phyloP scores from a whole-genome alignment of 805 yeast species.

The Nakazawaea wyomingensis region DNA sequence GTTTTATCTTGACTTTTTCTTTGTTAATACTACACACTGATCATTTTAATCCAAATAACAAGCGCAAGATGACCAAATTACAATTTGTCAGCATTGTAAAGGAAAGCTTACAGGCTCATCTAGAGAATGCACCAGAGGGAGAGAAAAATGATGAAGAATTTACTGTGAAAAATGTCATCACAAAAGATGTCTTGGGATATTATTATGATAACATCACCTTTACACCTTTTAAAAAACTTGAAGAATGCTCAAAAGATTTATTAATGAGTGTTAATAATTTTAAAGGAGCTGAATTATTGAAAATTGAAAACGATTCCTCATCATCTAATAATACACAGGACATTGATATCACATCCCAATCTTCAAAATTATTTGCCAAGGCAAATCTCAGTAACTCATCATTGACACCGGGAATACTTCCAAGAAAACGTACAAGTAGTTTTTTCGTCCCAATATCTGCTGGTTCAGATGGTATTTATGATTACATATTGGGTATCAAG shows the following conservation, averaged over 20 bases:
- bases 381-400: constrained; percentile 8
- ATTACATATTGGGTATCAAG: constrained; percentile 5
- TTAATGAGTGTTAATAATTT: constrained; percentile 1
- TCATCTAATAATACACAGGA: not conserved
- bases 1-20: constrained; percentile 60
- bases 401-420: not conserved
- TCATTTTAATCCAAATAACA: constrained; percentile 61
- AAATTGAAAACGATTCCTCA: not conserved
- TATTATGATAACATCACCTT: constrained; percentile 63
- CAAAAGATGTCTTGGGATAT: constrained; percentile 46
- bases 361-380: not conserved
- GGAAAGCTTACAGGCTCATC: constrained; percentile 19
- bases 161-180: constrained; percentile 15
- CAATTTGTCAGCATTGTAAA: constrained; percentile 49
- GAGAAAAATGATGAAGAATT: constrained; percentile 28
- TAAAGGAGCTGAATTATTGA: not conserved
- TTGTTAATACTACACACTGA: constrained; percentile 72
- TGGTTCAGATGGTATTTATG: constrained; percentile 7
- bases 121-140: constrained; percentile 19
- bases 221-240: constrained; percentile 47
- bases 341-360: not conserved
- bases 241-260: constrained; percentile 20
- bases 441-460: constrained; percentile 3
- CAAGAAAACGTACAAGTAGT: constrained; percentile 7
- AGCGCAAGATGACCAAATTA: constrained; percentile 57